Evolutionary conservation across 768 basidiomycete genomes (phyloP), one percentile per base, ranked within the genome.

Genomic region (Omphalotus guepiniiformis): DNA sequence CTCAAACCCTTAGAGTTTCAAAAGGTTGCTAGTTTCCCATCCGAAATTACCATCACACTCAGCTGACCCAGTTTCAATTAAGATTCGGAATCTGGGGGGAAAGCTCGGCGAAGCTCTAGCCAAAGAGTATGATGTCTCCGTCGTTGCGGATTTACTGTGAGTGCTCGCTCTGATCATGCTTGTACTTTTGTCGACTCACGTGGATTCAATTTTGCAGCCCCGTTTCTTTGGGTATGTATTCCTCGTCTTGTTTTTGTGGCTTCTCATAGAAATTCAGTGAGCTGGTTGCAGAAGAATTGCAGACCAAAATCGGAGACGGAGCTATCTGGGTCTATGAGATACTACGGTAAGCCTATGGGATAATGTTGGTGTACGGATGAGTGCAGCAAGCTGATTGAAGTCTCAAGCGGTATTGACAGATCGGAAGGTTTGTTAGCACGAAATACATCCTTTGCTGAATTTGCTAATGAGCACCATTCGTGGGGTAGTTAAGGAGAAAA

Each of bases 71-170:
- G 9, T 37, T 21, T 32, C 25, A 23, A 26, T n/a, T 5, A 55
- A 93, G 91, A 98, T 99, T 59, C 80, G 96, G 9, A 91, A 90
- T 55, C 71, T 99, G 0, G 96, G 96, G 2, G 96, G 96, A 13
- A 99, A 98, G 65, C 78, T 98, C 1, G 96, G 96, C 1, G 76
- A 81, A 43, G 85, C 89, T 2, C 71, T 99, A 22, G 91, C 91
- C 1, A 80, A 83, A 51, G 87, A 93, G 60, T 97, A 90, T 55
- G 88, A 88, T 56, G 94, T 80, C 4, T 85, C 86, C 11, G 93
- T 88, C 3, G 93, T 98, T 4, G 88, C 82, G 0, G 95, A 99
- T 58, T 73, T 98, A 44, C 66, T 95, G 93, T 93, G 59, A 55
- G 90, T 70, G 22, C 25, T n/a, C 39, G 19, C n/a, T 27, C n/a